These are phyloP conservation scores for Mycena rebaudengoi DNA, from an alignment of 768 basidiomycete genomes.

Conservation along the genomic window DNA sequence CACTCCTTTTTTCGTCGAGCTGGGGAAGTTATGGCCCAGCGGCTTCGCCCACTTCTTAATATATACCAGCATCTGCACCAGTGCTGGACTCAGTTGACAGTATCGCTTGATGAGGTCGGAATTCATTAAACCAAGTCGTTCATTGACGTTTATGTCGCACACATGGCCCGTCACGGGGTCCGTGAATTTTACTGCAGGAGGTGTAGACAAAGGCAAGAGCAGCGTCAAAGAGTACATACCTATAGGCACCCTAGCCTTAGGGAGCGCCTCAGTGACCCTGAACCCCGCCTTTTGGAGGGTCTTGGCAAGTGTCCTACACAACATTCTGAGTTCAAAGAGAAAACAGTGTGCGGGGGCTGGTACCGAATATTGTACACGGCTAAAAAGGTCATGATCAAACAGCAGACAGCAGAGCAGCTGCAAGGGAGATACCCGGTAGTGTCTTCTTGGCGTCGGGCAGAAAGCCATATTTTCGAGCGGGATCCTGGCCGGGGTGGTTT, in stretches of 20 bases:
- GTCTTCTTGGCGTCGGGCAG: constrained; percentile 15
- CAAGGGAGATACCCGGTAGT: constrained; percentile 12
- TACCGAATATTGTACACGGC: constrained; percentile 40
- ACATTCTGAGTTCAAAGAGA: background rate
- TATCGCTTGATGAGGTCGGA: constrained; percentile 62
- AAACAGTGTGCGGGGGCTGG: background rate
- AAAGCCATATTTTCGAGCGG: constrained; percentile 26
- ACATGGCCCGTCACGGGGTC: constrained; percentile 50
- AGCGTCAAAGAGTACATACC: constrained; percentile 34
- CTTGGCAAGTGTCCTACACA: constrained; percentile 40
- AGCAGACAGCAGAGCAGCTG: too few species aligned
- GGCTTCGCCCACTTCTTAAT: constrained; percentile 71
- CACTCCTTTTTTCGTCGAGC: constrained; percentile 19
- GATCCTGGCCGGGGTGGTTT: constrained; percentile 30
- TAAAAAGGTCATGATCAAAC: constrained; percentile 31
- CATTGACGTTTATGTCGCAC: constrained; percentile 71
- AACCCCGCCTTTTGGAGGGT: constrained; percentile 45
- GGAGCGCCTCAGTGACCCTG: constrained; percentile 35
- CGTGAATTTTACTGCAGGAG: constrained; percentile 57
- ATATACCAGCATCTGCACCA: constrained; percentile 52
- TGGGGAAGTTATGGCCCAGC: constrained; percentile 58
- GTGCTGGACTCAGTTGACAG: constrained; percentile 52
- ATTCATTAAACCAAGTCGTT: constrained; percentile 62
- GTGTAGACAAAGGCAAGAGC: background rate
- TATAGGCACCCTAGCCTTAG: constrained; percentile 53